These are phyloP conservation scores for Ramaria sp. DNA, from an alignment of 768 basidiomycete genomes.

Conservation along the genomic window DNA sequence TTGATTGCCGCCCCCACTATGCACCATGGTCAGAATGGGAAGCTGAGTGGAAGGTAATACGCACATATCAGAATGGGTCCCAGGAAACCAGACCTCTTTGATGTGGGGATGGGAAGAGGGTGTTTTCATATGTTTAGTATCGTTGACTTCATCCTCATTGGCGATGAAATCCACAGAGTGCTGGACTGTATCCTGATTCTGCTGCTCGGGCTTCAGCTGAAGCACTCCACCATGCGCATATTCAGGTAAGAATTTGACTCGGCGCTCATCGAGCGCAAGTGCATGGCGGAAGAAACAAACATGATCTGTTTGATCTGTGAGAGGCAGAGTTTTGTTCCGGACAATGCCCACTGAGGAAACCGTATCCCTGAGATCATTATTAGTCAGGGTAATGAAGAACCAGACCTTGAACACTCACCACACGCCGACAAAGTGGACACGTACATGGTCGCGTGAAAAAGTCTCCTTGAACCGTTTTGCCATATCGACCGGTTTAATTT, in stretches of 20 bases:
- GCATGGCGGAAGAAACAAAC: slow-evolving; percentile 37
- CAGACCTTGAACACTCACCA: slow-evolving; percentile 21
- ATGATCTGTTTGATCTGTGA: slow-evolving; percentile 22
- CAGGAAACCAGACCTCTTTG: no score
- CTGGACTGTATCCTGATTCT: neutral
- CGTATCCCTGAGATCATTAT: slow-evolving; percentile 27
- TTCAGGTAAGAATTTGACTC: no score
- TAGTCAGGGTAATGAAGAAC: neutral
- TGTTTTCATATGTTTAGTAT: no score
- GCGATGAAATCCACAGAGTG: slow-evolving; percentile 7
- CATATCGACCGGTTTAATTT: neutral
- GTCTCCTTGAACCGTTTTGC: slow-evolving; percentile 23
- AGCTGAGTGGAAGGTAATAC: slow-evolving; percentile 6
- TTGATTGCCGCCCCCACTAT: slow-evolving; percentile 19
- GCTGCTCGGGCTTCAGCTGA: no score
- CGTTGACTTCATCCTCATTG: neutral
- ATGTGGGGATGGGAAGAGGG: no score
- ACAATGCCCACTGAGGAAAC: no score
- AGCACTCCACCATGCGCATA: no score
- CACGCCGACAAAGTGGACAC: slow-evolving; percentile 34
- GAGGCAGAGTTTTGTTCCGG: no score
- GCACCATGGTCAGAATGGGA: neutral
- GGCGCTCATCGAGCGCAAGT: no score
- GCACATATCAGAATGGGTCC: no score
- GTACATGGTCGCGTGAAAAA: slow-evolving; percentile 24